phyloP scores from a whole-genome alignment of 768 basidiomycete species.

The Lyophyllum shimeji region DNA sequence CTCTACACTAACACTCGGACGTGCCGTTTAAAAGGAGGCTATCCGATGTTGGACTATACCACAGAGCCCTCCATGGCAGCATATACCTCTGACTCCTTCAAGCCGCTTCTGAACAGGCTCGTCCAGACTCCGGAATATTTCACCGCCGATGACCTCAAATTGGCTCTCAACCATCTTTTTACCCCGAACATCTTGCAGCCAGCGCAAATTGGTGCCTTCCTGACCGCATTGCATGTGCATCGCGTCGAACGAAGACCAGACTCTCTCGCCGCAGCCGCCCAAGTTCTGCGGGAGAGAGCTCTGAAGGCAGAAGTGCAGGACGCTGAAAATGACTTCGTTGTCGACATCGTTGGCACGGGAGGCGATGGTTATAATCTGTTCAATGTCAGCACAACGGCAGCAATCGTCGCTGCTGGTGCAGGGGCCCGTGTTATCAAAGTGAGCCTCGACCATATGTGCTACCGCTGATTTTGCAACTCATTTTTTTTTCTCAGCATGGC shows the following conservation, averaged over 20 bases:
- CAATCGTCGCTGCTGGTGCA: conserved; percentile 90
- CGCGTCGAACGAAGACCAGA: conserved; percentile 76
- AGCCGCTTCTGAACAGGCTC: conserved; percentile 72
- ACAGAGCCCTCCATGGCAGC: conserved; percentile 8
- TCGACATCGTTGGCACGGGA: conserved; percentile 84
- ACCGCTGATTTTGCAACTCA: too few relatives aligned
- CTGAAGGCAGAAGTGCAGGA: conserved; percentile 61
- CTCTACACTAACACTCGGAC: background rate
- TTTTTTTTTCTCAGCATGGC: conserved; percentile 71
- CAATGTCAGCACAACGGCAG: conserved; percentile 96
- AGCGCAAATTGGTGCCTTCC: conserved; percentile 84
- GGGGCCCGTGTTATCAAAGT: conserved; percentile 94
- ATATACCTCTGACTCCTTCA: conserved; percentile 58
- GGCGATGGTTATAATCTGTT: conserved; percentile 96
- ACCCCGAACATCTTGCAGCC: conserved; percentile 62
- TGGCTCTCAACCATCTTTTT: conserved; percentile 74
- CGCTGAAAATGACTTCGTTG: conserved; percentile 68
- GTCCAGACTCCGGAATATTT: conserved; percentile 83
- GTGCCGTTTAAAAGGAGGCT: conserved; percentile 4
- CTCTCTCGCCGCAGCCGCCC: conserved; percentile 76
- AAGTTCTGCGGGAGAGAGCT: conserved; percentile 69
- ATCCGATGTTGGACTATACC: background rate
- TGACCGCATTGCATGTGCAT: conserved; percentile 81
- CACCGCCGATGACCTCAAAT: conserved; percentile 68
- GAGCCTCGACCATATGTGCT: too few relatives aligned